These are phyloP conservation scores for Cryptococcus wingfieldii DNA, from an alignment of 1,284 basidiomycete genomes.

Conservation along the genomic window DNA sequence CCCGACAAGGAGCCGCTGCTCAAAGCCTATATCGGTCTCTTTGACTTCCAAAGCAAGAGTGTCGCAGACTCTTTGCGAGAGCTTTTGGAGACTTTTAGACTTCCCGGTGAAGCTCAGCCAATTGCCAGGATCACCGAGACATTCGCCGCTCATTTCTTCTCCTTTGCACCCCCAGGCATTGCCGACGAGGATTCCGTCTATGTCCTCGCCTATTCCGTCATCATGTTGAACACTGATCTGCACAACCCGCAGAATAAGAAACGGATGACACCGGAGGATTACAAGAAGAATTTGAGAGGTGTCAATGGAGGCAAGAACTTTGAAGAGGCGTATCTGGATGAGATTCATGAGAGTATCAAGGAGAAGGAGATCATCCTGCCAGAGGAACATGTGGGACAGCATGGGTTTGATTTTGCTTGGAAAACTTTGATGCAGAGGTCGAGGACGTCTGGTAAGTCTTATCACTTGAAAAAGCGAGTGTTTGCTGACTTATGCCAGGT, in stretches of 20 bases:
- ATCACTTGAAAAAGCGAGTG: not conserved
- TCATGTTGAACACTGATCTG: slow-evolving; percentile 97
- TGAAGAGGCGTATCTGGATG: slow-evolving; percentile 73
- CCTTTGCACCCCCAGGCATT: slow-evolving; percentile 78
- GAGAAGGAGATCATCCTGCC: slow-evolving; percentile 96
- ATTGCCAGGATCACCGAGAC: slow-evolving; percentile 92
- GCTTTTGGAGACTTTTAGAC: slow-evolving; percentile 85
- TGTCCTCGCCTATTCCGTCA: slow-evolving; percentile 90
- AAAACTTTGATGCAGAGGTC: slow-evolving; percentile 86
- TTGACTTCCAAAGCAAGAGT: slow-evolving; percentile 90
- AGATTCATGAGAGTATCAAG: slow-evolving; percentile 89
- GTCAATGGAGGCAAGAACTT: slow-evolving; percentile 88
- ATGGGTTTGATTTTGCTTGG: slow-evolving; percentile 99
- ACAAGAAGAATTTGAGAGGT: slow-evolving; percentile 84
- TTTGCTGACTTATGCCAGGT: slow-evolving; percentile 52
- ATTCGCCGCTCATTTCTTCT: slow-evolving; percentile 88
- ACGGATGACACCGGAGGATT: slow-evolving; percentile 95
- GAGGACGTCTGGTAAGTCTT: slow-evolving; percentile 63
- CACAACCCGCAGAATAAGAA: slow-evolving; percentile 98
- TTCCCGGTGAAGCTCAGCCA: slow-evolving; percentile 94
- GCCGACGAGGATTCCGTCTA: slow-evolving; percentile 90
- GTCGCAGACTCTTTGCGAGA: slow-evolving; percentile 94
- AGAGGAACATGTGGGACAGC: slow-evolving; percentile 92
- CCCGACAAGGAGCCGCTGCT: slow-evolving; percentile 83
- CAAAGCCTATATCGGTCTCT: slow-evolving; percentile 80